Evolutionary conservation across 768 basidiomycete species (phyloP), one percentile per base, ranked within the genome.

Genomic region (Porphyrellus cyaneotinctus): DNA sequence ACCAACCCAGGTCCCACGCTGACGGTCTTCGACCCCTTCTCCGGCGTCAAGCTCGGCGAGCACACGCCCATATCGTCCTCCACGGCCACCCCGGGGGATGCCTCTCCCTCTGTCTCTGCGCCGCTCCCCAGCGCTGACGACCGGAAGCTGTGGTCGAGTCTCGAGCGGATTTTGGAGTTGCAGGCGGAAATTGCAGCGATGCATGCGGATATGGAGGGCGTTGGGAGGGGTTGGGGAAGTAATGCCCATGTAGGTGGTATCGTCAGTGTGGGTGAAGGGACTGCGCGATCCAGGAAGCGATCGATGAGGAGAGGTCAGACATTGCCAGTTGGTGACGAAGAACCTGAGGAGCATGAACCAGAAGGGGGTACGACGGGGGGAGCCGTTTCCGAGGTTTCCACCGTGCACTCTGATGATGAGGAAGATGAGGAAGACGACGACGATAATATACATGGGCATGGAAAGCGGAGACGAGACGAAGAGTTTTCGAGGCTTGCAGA

Each of bases 181-280:
- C 87, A 91, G 65, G 81, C 78, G 49, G 81, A 87, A 57, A 81
- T 91, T 31, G 83, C 88, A 6, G 74, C 72, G 57, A 81, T 87
- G 78, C 88, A 90, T 63, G 69, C 83, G 11, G 81, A 84, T 23
- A 87, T 91, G 85, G 88, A 91, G 65, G 78, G 78, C 36, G 75
- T 85, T 1, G 51, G 37, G 12, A 46, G 38, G 14, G 49, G 43
- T 1, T 12, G 35, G 39, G 66, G 54, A 14, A 49, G n/a, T 14
- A 36, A 30, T 9, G 17, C 8, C 0, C 53, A 55, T 41, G 28
- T 51, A 44, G 39, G 59, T 24, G 42, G 44, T 18, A 23, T 42
- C 23, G 51, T 46, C 1, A 54, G 56, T 3, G 43, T 47, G 15
- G 56, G 23, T 18, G 56, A 66, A 53, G 58, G 58, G 11, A 58